Evolutionary conservation across 2,329 filamentous ascomycete genomes (phyloP), one percentile per base, ranked within the genome.

Genomic region (Pseudogymnoascus sp.): DNA sequence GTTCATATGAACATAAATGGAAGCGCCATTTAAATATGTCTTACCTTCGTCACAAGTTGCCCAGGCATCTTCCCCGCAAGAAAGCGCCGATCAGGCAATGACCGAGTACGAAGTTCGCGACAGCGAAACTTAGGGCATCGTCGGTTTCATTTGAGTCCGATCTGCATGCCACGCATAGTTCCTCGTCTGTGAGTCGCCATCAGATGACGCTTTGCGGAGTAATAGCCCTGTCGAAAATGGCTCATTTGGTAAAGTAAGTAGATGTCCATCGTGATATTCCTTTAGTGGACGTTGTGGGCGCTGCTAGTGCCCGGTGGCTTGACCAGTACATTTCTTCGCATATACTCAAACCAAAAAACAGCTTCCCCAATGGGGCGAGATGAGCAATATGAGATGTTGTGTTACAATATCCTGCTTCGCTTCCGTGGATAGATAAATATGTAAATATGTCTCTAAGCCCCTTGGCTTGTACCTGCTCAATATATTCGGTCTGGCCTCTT

Each of bases 201-300:
- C 27, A 55, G 45, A 55, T 55, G 45, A 55, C 18, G n/a, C 27
- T 55, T 9, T 55, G 27, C 45, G 45, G 45, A 55, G 45, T 55
- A 55, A 33, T 55, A 55, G 45, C 45, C 45, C 45, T n/a, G 45
- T 55, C 45, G 45, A 55, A n/a, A 55, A 55, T 55, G 45, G 45
- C 45, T 55, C 27, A 8, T 15, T n/a, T 10, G 18, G 27, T 27
- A 55, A 33, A 31, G 27, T 27, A 55, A 55, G 48, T 12, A 18
- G 9, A 15, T 4, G 27, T 18, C n/a, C 48, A 9, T 15, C n/a
- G n/a, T 12, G n/a, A 55, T 55, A 18, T 55, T 33, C 48, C 29
- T 13, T 55, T 55, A 55, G 48, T 18, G n/a, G 29, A 18, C 48
- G 27, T 31, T 55, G 45, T 33, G 45, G 27, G 45, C 45, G 45